phyloP scores from a whole-genome alignment of 139 green algal genomes.

The Diplosphaera chodatii region DNA sequence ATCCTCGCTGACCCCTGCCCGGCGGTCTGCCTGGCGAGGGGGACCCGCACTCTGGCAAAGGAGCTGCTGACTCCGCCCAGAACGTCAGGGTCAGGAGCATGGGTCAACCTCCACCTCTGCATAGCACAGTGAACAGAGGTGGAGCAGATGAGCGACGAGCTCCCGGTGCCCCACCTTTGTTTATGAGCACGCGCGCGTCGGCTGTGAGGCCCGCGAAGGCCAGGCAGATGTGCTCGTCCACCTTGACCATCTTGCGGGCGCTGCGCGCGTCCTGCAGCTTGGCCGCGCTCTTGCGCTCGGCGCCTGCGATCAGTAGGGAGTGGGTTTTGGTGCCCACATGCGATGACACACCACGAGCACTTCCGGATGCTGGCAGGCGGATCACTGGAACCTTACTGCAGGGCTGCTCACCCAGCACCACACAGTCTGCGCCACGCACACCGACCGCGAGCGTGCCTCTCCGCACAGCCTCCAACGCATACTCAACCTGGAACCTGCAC shows the following conservation, averaged over 20 bases:
- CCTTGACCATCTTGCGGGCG: conserved; percentile 91
- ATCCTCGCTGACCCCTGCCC: too few relatives aligned
- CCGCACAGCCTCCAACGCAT: conserved; percentile 93
- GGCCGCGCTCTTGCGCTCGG: conserved; percentile 93
- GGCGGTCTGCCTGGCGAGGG: too few relatives aligned
- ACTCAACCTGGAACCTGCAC: conserved; percentile 90
- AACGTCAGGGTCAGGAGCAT: too few relatives aligned
- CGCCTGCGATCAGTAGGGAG: too few relatives aligned
- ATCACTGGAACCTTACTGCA: too few relatives aligned
- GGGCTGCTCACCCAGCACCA: conserved; percentile 74
- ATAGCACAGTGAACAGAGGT: too few relatives aligned
- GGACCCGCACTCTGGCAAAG: too few relatives aligned
- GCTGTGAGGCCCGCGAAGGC: conserved; percentile 95
- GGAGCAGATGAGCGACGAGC: too few relatives aligned
- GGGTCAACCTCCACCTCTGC: too few relatives aligned
- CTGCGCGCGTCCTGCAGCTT: conserved; percentile 94
- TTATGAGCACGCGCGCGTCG: conserved; percentile 93
- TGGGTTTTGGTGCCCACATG: too few relatives aligned
- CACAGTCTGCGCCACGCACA: conserved; percentile 78
- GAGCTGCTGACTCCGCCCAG: too few relatives aligned
- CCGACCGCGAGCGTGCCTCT: conserved; percentile 92
- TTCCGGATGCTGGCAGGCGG: too few relatives aligned
- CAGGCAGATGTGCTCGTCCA: conserved; percentile 96
- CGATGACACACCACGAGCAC: neutral
- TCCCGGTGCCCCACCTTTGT: conserved; percentile 32